Conservation (phyloP, 192 early-diverging fungal species). For the Backusella tuberculispora region DNA sequence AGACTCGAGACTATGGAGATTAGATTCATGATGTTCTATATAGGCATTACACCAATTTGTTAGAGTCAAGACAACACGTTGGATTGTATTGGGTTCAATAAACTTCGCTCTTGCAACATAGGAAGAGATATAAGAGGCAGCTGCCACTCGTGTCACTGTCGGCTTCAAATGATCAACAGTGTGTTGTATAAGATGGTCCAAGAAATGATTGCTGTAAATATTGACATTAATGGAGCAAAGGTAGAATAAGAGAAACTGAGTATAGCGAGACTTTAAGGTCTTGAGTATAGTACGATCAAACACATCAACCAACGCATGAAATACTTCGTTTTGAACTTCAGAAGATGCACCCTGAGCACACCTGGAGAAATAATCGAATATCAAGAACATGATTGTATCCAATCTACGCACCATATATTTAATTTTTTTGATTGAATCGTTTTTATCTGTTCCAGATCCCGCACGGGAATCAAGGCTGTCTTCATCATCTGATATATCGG, state of each 20-base stretch:
- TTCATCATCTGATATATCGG: slow-evolving; percentile 15
- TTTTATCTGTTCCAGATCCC: slow-evolving; percentile 26
- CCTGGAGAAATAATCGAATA: slow-evolving; percentile 64
- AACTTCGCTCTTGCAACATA: slow-evolving; percentile 89
- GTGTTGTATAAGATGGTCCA: slow-evolving; percentile 73
- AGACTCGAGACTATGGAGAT: slow-evolving; percentile 50
- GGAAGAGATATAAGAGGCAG: slow-evolving; percentile 83
- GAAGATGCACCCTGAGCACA: slow-evolving; percentile 23
- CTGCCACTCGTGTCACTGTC: slow-evolving; percentile 69
- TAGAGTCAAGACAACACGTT: slow-evolving; percentile 68
- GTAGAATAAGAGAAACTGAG: slow-evolving; percentile 93
- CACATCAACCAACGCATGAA: slow-evolving; percentile 69
- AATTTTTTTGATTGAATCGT: slow-evolving; percentile 45
- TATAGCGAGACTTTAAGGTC: slow-evolving; percentile 89
- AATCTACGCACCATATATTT: slow-evolving; percentile 69
- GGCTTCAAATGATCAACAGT: slow-evolving; percentile 63
- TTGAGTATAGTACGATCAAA: slow-evolving; percentile 82
- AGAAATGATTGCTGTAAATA: slow-evolving; percentile 74
- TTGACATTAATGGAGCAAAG: slow-evolving; percentile 63
- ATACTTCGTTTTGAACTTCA: slow-evolving; percentile 57
- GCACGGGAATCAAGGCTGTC: slow-evolving; percentile 36
- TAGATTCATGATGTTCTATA: slow-evolving; percentile 67
- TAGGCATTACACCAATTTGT: slow-evolving; percentile 68
- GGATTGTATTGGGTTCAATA: slow-evolving; percentile 64
- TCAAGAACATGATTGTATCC: slow-evolving; percentile 69